These are phyloP conservation scores for Metschnikowia chrysomelidarum DNA, from an alignment of 805 yeast species.

Conservation along the genomic window DNA sequence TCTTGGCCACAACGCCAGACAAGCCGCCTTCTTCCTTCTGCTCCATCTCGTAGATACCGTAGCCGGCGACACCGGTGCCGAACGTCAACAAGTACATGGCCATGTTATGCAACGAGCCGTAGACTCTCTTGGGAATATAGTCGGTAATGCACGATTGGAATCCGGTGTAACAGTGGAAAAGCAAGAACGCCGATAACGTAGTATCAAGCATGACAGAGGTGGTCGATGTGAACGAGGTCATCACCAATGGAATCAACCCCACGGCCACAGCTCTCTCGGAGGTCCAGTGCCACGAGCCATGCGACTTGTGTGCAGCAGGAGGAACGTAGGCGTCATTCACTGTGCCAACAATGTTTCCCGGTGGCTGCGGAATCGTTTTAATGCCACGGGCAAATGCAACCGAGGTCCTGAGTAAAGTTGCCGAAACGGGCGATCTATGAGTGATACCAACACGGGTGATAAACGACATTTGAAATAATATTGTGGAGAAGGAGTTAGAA, in stretches of 20 bases:
- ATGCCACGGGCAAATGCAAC: constrained; percentile 25
- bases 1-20: constrained; percentile 42
- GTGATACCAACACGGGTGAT: constrained; percentile 30
- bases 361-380: constrained; percentile 63
- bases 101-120: constrained; percentile 58
- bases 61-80: constrained; percentile 64
- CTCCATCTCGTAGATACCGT: constrained; percentile 71
- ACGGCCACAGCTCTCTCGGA: constrained; percentile 60
- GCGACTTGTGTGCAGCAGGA: constrained; percentile 52
- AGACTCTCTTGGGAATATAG: constrained; percentile 74
- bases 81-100: constrained; percentile 60
- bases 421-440: constrained; percentile 19
- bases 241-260: constrained; percentile 60
- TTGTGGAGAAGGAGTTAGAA: constrained; percentile 1
- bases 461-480: constrained; percentile 20
- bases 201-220: constrained; percentile 55
- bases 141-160: constrained; percentile 76
- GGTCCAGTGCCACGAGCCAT: constrained; percentile 77
- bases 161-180: constrained; percentile 69
- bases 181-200: constrained; percentile 49
- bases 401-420: constrained; percentile 23
- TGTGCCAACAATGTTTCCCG: constrained; percentile 69
- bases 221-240: constrained; percentile 60
- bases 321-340: constrained; percentile 70
- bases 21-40: constrained; percentile 61